phyloP scores from a whole-genome alignment of 2,329 filamentous ascomycete genomes.

The Ceratocystis cubensis region DNA sequence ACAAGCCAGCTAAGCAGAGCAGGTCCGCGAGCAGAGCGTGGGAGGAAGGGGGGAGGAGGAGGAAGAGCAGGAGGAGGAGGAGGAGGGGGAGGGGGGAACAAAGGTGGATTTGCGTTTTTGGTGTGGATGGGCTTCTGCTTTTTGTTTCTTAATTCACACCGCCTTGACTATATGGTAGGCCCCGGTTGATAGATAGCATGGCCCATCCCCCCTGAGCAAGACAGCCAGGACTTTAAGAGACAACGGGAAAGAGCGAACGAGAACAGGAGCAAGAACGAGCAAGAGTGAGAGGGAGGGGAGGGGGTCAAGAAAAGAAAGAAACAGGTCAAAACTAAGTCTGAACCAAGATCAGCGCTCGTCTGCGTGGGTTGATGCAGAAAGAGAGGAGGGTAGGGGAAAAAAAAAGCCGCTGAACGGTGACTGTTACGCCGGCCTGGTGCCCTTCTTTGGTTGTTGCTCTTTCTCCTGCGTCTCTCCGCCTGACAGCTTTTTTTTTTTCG shows the following conservation, averaged over 20 bases:
- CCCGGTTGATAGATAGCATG: background rate
- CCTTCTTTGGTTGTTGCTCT: background rate
- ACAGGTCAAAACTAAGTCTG: background rate
- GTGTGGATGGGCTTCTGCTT: background rate
- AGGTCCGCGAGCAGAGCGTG: constrained; percentile 5
- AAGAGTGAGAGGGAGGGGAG: no score
- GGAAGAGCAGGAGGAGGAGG: background rate
- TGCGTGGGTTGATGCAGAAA: background rate
- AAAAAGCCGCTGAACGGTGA: background rate
- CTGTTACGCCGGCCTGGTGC: background rate
- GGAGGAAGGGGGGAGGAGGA: background rate
- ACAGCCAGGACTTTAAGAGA: background rate
- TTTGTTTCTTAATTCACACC: constrained; percentile 1
- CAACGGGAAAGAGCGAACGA: background rate
- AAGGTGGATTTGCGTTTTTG: background rate
- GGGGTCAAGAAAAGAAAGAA: background rate
- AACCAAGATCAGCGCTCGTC: background rate
- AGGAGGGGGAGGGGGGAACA: background rate
- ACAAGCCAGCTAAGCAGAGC: constrained; percentile 2
- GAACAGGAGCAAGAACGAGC: background rate
- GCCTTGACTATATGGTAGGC: background rate
- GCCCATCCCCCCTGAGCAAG: background rate
- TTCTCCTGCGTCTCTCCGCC: background rate
- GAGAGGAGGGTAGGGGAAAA: no score
- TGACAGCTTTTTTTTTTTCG: background rate